Conservation (phyloP, 164 flowering plant species). For the Nelumbo lutea region DNA sequence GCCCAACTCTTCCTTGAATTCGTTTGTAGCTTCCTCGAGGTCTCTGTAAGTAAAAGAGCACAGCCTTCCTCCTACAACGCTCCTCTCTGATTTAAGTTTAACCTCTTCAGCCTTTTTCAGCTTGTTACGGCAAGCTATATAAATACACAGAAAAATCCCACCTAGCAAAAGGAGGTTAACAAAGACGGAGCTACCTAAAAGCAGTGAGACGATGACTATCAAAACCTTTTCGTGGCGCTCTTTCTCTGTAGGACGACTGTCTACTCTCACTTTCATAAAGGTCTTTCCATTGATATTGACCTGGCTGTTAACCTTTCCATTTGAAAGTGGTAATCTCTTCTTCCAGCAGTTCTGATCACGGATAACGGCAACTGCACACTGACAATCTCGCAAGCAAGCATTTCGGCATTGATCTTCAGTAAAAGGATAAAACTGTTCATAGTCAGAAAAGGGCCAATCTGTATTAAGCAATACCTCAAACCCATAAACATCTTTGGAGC, state of each 20-base stretch:
- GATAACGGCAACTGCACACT: conserved; percentile 35
- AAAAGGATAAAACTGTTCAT: conserved; percentile 7
- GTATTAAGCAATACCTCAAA: conserved; percentile 4
- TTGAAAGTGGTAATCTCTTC: conserved; percentile 3
- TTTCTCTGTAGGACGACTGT: neutral
- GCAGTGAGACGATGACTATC: conserved; percentile 15
- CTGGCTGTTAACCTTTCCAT: neutral
- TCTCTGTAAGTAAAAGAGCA: conserved; percentile 23
- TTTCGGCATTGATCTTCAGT: conserved; percentile 28
- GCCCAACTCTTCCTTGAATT: conserved; percentile 34
- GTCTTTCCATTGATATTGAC: neutral
- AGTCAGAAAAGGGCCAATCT: conserved; percentile 12
- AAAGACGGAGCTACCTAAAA: conserved; percentile 39
- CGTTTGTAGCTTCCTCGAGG: conserved; percentile 22
- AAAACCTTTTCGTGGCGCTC: conserved; percentile 10
- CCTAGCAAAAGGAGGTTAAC: conserved; percentile 24
- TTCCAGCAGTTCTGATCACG: conserved; percentile 29
- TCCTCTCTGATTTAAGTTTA: neutral
- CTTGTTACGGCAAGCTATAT: conserved; percentile 1
- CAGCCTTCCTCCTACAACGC: conserved; percentile 10
- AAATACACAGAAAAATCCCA: conserved; percentile 1
- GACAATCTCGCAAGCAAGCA: conserved; percentile 28
- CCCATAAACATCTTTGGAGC: conserved; percentile 10
- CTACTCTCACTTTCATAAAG: too few species aligned
- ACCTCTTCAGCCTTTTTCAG: too few species aligned